Evolutionary conservation across 202 grass and related monocot species (phyloP).

Genomic region (Cymbopogon flexuosus): DNA sequence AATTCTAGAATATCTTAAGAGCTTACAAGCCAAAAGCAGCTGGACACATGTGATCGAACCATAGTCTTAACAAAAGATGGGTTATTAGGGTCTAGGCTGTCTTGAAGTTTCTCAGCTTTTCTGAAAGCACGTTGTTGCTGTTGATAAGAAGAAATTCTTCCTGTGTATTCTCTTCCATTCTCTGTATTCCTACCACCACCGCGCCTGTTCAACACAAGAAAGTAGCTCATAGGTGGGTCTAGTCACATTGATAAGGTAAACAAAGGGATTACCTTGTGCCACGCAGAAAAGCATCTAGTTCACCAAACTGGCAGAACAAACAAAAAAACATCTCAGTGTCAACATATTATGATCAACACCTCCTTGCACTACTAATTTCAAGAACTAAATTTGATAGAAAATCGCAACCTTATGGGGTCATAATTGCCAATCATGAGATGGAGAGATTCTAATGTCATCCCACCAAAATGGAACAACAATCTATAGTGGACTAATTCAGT

Average conservation of each 20-base stretch:
- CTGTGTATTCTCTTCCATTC: slow-evolving; percentile 65
- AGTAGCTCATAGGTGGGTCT: background rate
- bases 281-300: slow-evolving; percentile 53
- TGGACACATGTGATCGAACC: slow-evolving; percentile 88
- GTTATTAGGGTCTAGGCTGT: slow-evolving; percentile 46
- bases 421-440: background rate
- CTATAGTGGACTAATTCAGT: background rate
- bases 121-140: slow-evolving; percentile 67
- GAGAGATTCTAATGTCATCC: background rate
- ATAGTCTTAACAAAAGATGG: slow-evolving; percentile 90
- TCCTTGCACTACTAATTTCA: slow-evolving; percentile 8
- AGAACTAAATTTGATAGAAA: background rate
- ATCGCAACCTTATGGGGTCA: background rate
- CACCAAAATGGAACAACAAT: background rate
- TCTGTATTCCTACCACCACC: slow-evolving; percentile 42
- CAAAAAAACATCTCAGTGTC: background rate
- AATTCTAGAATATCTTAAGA: slow-evolving; percentile 32
- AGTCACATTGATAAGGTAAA: background rate
- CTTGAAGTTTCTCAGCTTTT: slow-evolving; percentile 70
- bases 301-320: slow-evolving; percentile 49
- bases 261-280: slow-evolving; percentile 50
- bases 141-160: slow-evolving; percentile 68
- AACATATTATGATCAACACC: background rate
- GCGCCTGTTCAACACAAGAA: slow-evolving; percentile 43
- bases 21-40: slow-evolving; percentile 99